phyloP scores from a whole-genome alignment of 2,329 filamentous ascomycete species.

The Pestalotiopsis sp. region DNA sequence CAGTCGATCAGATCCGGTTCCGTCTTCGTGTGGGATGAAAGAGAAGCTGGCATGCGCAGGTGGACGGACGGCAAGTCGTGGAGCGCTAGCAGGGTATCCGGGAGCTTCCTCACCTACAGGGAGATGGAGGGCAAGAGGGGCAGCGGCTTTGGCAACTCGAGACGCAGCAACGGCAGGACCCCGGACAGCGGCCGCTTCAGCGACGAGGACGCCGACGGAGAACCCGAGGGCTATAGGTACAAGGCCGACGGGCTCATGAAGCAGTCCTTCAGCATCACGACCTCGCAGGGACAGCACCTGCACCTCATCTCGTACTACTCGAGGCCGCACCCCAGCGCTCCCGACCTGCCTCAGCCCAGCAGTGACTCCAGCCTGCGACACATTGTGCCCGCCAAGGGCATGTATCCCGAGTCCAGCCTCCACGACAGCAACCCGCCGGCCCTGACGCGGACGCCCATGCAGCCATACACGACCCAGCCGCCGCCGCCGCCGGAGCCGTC shows the following conservation, averaged over 20 bases:
- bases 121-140: constrained; percentile 99
- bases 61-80: constrained; percentile 99
- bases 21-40: constrained; percentile 99
- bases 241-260: constrained; percentile 98
- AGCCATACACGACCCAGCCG: constrained; percentile 39
- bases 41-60: constrained; percentile 95
- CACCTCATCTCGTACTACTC: constrained; percentile 98
- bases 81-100: constrained; percentile 96
- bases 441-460: constrained; percentile 75
- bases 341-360: constrained; percentile 78
- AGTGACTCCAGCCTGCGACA: constrained; percentile 78
- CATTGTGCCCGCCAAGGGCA: constrained; percentile 86
- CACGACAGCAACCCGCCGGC: constrained; percentile 82
- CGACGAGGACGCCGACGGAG: constrained; percentile 83
- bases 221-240: constrained; percentile 90
- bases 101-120: constrained; percentile 94
- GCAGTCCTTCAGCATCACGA: constrained; percentile 99
- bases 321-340: constrained; percentile 71
- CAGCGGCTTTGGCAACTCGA: constrained; percentile 66
- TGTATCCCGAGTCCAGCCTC: constrained; percentile 96
- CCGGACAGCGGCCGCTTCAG: constrained; percentile 81
- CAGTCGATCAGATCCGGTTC: constrained; percentile 96
- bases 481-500: constrained; percentile 27
- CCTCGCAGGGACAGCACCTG: constrained; percentile 82
- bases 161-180: constrained; percentile 70